These are phyloP conservation scores for Fusarium albidum DNA, from an alignment of 2,329 filamentous ascomycete species.

Conservation along the genomic window DNA sequence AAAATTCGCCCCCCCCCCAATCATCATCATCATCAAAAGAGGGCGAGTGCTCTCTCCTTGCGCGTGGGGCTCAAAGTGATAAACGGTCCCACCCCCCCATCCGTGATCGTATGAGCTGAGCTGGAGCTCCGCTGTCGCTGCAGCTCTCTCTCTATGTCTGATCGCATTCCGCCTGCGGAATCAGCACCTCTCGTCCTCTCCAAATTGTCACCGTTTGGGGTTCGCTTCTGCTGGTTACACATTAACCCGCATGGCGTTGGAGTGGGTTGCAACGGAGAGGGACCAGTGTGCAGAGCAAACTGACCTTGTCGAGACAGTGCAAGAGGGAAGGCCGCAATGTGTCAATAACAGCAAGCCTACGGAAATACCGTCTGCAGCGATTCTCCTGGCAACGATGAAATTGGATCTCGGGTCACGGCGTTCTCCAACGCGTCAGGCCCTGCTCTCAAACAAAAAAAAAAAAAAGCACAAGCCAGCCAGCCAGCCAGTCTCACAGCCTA, in stretches of 20 bases:
- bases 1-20: too few relatives aligned
- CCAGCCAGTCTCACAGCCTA: slow-evolving; percentile 11
- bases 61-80: not conserved
- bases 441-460: slow-evolving; percentile 19
- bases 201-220: slow-evolving; percentile 11
- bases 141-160: slow-evolving; percentile 22
- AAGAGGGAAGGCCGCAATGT: too few relatives aligned
- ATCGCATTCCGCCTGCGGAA: slow-evolving; percentile 24
- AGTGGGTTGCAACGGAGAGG: slow-evolving; percentile 5
- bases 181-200: slow-evolving; percentile 16
- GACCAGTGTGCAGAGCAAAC: too few relatives aligned
- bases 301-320: too few relatives aligned
- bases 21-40: not conserved
- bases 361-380: not conserved
- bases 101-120: slow-evolving; percentile 29
- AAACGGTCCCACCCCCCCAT: slow-evolving; percentile 3
- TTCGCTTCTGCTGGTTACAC: slow-evolving; percentile 15
- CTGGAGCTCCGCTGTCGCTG: slow-evolving; percentile 16
- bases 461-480: slow-evolving; percentile 4
- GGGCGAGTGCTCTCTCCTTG: not conserved
- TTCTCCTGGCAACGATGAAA: slow-evolving; percentile 11
- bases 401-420: not conserved
- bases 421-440: slow-evolving; percentile 17
- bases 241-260: slow-evolving; percentile 1
- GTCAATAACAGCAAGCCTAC: too few relatives aligned